Evolutionary conservation across 1,284 basidiomycete genomes (phyloP), one percentile per base, ranked within the genome.

Genomic region (Sporisorium graminicola): DNA sequence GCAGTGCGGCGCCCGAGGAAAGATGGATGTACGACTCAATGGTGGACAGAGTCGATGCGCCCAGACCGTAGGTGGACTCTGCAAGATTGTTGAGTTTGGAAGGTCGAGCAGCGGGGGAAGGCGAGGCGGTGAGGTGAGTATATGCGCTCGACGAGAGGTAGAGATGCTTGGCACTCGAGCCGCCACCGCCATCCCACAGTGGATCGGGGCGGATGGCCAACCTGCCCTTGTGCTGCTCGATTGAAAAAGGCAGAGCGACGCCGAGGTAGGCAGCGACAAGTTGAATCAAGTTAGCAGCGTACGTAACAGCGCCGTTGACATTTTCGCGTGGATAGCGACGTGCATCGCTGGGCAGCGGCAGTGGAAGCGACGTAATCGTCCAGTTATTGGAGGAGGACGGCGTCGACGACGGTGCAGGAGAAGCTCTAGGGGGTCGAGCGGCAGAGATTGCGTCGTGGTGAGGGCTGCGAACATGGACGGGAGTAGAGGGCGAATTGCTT

Each of bases 11-110:
- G 2, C 74, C 59, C 7, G 74, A 65, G 1, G 74, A 68, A 7
- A 79, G 63, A 49, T 75, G 73, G 14, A 78, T 81, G 40, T 74
- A 78, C 20, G 78, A 77, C 51, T 76, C 75, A 46, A 80, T 70
- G 16, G 71, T 76, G 27, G 76, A 76, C 33, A 80, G 50, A 13
- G 76, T 78, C 14, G 80, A 82, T 0, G 77, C 74, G 13, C 76
- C 78, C 5, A 82, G 69, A 13, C 67, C 74, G 27, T 74, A 61
- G 29, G 73, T 74, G 7, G 76, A 78, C 54, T 76, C 74, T n/a
- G 72, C 76, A 7, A 70, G 64, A 26, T 70, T 64, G 55, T 68
- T 68, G 33, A 71, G 58, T 50, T 63, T 74, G 42, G 66, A 70
- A 1, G 58, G 10, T 22, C 58, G 35, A 6, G 52, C 29, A 4